Base-by-base conservation (phyloP, 2,329 filamentous ascomycete species). In the Hypoxylon sp. region DNA sequence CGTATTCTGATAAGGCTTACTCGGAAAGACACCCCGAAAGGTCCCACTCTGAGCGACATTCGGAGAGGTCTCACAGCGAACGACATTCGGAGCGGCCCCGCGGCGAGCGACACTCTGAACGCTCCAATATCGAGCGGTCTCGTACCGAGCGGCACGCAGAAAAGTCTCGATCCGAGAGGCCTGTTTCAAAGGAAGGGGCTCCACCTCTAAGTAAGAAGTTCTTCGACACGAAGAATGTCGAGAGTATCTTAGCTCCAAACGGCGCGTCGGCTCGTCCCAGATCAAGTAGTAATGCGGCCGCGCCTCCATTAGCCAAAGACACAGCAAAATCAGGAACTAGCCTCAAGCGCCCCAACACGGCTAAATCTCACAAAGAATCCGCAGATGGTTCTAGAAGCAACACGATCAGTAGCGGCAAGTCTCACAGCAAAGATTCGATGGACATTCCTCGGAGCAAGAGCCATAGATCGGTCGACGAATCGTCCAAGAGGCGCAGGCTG, bases 171-270 rank as follows among this genome's bases (percentile, higher is more conserved):
- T 56, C 59, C 8, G 55, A 45, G 53, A 69, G 24, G 23, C 33
- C 23, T 11, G 54, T 67, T 9, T 46, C 65, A 18, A 69, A 67
- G 26, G 72, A 69, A 23, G 73, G 74, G 4, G 54, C 65, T 10
- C 61, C 69, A 3, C 60, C 73, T 3, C 49, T 63, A 11, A 67
- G 41, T 35, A 79, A 75, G 71, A 77, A 69, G 48, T 79, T 79
- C 66, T 79, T 81, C 54, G 72, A 75, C 31, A 63, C 77, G 38
- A 79, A 73, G 53, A 71, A 75, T 24, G 70, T 68, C 8, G 68
- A 78, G 57, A 77, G 76, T 17, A 62, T 73, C 26, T 23, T 70
- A 13, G 64, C 60, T 21, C 59, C 67, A 7, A 64, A 59, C 31
- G 46, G 60, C 9, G 61, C 63, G 3, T 17, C 35, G 4, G 57